phyloP scores from a whole-genome alignment of 2,329 filamentous ascomycete genomes.

The Mariannaea sp. region DNA sequence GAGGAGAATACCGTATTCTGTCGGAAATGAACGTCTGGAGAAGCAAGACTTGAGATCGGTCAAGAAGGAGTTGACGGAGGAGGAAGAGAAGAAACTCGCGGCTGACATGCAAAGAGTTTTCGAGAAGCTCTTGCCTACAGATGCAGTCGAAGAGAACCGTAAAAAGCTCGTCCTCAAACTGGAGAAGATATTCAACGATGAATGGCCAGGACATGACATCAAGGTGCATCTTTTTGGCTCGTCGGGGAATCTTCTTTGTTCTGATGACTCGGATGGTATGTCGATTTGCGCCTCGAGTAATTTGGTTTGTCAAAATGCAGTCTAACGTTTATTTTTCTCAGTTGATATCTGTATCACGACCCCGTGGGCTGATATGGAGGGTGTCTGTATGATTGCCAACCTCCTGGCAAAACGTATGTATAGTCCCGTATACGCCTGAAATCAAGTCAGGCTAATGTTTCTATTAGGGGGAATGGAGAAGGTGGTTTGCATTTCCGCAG shows the following conservation, averaged over 20 bases:
- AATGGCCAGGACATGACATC: conserved; percentile 92
- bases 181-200: conserved; percentile 82
- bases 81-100: conserved; percentile 76
- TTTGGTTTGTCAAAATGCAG: background rate
- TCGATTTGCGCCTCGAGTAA: conserved; percentile 24
- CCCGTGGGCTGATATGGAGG: conserved; percentile 82
- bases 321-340: conserved; percentile 44
- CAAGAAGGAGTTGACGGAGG: conserved; percentile 70
- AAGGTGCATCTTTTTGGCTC: conserved; percentile 96
- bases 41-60: conserved; percentile 73
- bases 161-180: conserved; percentile 82
- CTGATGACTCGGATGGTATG: conserved; percentile 93
- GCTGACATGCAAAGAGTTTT: conserved; percentile 87
- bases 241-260: conserved; percentile 92
- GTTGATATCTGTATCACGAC: conserved; percentile 99
- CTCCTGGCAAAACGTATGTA: conserved; percentile 81
- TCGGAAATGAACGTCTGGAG: conserved; percentile 79
- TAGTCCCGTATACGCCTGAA: background rate
- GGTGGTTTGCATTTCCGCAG: conserved; percentile 90
- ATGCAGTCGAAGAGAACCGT: conserved; percentile 76
- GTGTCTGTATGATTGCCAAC: conserved; percentile 88
- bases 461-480: conserved; percentile 88
- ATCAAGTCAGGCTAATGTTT: conserved; percentile 40
- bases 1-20: conserved; percentile 87
- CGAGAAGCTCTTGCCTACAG: conserved; percentile 79